These are phyloP conservation scores for Cladorrhinum sp. DNA, from an alignment of 2,329 filamentous ascomycete species.

Conservation along the genomic window DNA sequence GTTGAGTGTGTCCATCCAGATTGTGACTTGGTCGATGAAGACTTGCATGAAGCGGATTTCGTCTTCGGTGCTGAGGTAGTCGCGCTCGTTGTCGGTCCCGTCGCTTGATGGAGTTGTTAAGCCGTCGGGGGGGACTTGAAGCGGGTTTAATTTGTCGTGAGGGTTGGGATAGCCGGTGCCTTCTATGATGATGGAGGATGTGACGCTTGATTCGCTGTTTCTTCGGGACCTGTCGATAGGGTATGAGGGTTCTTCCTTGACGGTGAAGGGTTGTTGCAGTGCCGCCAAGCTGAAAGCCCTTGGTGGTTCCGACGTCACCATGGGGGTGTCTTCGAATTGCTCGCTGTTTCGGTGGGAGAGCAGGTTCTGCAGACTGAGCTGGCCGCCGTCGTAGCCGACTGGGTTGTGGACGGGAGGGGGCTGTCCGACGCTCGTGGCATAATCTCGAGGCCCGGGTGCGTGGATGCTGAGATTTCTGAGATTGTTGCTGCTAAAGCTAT, in stretches of 20 bases:
- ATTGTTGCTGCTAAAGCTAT: not conserved
- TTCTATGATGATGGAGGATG: not conserved
- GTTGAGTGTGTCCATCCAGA: constrained; percentile 95
- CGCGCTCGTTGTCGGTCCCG: constrained; percentile 42
- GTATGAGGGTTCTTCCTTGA: not conserved
- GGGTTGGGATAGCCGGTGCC: constrained; percentile 22
- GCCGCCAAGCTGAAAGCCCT: not conserved
- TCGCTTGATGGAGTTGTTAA: constrained; percentile 43
- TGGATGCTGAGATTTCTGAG: not conserved
- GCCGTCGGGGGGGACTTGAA: constrained; percentile 31
- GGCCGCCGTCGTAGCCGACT: not conserved
- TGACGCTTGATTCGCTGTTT: not conserved
- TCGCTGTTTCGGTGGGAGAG: not conserved
- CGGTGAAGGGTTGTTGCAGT: not conserved
- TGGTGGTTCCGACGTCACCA: not conserved
- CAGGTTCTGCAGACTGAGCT: not conserved
- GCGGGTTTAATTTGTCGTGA: constrained; percentile 30
- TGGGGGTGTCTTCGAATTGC: not conserved
- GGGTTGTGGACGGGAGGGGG: constrained; percentile 4
- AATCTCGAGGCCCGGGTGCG: not conserved
- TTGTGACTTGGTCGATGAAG: constrained; percentile 83
- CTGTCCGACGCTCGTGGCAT: constrained; percentile 13
- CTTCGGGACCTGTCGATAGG: not conserved
- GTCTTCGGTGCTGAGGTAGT: constrained; percentile 69
- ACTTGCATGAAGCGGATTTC: constrained; percentile 88